Evolutionary conservation across 2,329 filamentous ascomycete species (phyloP), one percentile per base, ranked within the genome.

Genomic region (Cryoendolithus antarcticus): DNA sequence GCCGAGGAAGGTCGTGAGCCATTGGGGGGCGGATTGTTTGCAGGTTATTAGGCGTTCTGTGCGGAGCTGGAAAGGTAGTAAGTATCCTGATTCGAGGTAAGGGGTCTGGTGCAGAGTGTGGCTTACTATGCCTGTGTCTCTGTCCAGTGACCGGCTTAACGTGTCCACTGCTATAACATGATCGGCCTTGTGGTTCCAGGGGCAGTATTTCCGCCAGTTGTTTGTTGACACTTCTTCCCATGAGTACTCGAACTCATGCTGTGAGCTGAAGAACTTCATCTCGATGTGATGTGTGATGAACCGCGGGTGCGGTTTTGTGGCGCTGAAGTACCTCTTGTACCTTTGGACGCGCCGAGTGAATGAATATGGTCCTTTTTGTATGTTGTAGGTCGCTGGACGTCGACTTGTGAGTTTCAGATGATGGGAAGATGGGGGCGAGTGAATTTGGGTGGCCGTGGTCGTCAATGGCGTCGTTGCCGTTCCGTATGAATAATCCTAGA

Each of bases 161-260:
- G 89, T 96, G 67, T 98, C 91, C 56, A 96, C 91, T 50, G 86
- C 88, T 49, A 93, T 78, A 50, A 98, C 91, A 63, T 98, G 91
- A 31, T 86, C 85, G 11, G 84, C 88, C 67, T 94, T 91, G 62
- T 95, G 83, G 69, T 98, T 98, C 89, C 91, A 96, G 12, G 89
- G 89, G 56, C 86, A 93, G 67, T 98, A 98, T 64, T 98, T 98
- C 53, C 80, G 82, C 91, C 91, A 98, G 73, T 98, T 98, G 60
- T 84, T 86, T 9, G 86, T 86, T 19, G 86, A 94, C 29, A 98
- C 91, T 63, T 96, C 89, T 57, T 94, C 86, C 91, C 91, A 98
- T 34, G 89, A 93, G 72, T 98, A 98, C 68, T 94, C 75, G 67
- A 93, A 98, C 45, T 86, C 86, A 64, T 86, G 84, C 30, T 72